Evolutionary conservation across 805 yeast genomes (phyloP), one percentile per base, ranked within the genome.

Genomic region (Kodamaea fukazawae): DNA sequence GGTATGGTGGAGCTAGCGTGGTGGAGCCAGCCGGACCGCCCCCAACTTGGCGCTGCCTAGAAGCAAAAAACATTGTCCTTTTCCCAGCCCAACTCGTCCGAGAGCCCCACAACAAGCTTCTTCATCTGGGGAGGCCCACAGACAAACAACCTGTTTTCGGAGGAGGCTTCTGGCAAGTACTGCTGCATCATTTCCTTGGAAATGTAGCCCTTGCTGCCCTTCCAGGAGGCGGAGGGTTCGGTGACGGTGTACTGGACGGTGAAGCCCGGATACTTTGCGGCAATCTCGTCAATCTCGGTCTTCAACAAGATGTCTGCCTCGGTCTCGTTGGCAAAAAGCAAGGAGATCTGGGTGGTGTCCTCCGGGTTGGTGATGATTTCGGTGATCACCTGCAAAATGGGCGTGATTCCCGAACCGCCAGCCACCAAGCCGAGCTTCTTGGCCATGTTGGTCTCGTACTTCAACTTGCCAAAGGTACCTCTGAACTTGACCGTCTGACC

Each of bases 371-470:
- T 83, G 45, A 83, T 76, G 36, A 84, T 71, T 43, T 76, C 76
- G 44, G 85, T 80, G 38, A 86, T 69, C 11, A 90, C 83, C 63
- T 89, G 95, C 54, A 85, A 73, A 64, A 87, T 81, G 28, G 97
- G 96, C 7, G 96, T 87, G 47, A 90, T 83, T 38, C 97, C 95
- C 0, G 91, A 79, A 13, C 95, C 95, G 49, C 93, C 95, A 6
- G 90, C 91, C 50, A 86, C 70, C 65, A 86, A 71, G 13, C 81
- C 79, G 42, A 86, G 70, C 44, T 79, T 76, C 45, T 74, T 74
- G 29, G 79, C 82, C 67, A 78, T 74, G 55, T 83, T 83, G 17
- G 72, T 50, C 29, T 54, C 42, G 57, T 82, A 83, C 25, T 76
- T 60, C 61, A 86, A 78, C 57, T 81, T 73, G 11, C 95, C 93